phyloP scores from a whole-genome alignment of 371 early-diverging fungal genomes.

The Apophysomyces trapeziformis region DNA sequence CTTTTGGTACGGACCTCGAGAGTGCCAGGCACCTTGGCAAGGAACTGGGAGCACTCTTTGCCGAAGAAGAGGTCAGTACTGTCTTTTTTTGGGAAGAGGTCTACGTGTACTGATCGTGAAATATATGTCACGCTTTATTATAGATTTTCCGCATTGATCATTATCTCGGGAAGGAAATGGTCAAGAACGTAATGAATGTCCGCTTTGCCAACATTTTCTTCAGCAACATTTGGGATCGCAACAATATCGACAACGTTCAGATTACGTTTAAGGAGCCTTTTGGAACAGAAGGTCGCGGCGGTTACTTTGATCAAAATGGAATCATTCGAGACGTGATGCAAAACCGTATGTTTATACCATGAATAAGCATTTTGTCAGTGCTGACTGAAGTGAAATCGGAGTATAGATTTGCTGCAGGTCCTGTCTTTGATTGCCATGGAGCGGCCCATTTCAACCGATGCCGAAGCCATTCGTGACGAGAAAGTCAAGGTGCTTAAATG shows the following conservation, averaged over 20 bases:
- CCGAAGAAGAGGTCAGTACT: conserved; percentile 74
- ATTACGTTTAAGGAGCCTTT: conserved; percentile 98
- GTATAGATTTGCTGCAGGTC: conserved; percentile 81
- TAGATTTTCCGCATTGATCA: conserved; percentile 98
- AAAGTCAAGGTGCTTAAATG: conserved; percentile 89
- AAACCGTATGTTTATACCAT: conserved; percentile 71
- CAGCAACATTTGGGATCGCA: conserved; percentile 91
- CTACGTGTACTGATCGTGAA: not conserved
- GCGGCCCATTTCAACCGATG: conserved; percentile 80
- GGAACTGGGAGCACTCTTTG: conserved; percentile 76
- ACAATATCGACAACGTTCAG: conserved; percentile 92
- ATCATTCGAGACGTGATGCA: conserved; percentile 99
- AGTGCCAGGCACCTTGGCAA: conserved; percentile 71
- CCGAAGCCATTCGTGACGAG: conserved; percentile 93
- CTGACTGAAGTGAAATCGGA: conserved; percentile 1
- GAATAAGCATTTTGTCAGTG: conserved; percentile 1
- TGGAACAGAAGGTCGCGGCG: conserved; percentile 98
- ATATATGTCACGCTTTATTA: not conserved
- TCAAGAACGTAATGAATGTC: conserved; percentile 94
- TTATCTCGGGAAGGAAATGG: conserved; percentile 99
- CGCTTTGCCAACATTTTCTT: conserved; percentile 96
- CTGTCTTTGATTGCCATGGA: conserved; percentile 95
- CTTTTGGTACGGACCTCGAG: conserved; percentile 93
- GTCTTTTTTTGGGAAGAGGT: not conserved
- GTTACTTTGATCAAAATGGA: conserved; percentile 99